A percentile compares a stretch with the other conserved stretches of the same genome.
These are phyloP conservation scores for Chlorella sp. DNA, from an alignment of 139 green algal genomes.

Conservation along the genomic window DNA sequence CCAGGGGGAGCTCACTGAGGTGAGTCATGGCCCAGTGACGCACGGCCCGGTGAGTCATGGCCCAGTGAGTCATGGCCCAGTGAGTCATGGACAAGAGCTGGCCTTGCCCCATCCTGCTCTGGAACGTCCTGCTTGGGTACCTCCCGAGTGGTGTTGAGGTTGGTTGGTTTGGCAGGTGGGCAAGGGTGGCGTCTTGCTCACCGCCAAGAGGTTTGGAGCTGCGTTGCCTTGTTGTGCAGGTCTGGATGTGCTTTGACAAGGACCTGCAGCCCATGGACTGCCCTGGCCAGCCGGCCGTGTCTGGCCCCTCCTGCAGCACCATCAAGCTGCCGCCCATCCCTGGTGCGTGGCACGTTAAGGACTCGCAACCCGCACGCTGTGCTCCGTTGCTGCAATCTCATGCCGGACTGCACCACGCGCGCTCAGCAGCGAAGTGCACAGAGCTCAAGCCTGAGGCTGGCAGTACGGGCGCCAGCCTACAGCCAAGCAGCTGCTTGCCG, in stretches of 20 bases:
- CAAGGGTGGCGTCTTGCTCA: not conserved
- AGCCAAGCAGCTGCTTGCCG: not conserved
- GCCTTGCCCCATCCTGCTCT: not conserved
- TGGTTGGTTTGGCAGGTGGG: not conserved
- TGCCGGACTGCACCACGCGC: no score
- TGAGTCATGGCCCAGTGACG: slow-evolving; percentile 12
- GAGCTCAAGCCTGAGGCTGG: not conserved
- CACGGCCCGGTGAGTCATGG: no score
- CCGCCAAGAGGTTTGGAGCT: not conserved
- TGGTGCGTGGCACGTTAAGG: not conserved
- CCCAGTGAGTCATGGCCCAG: not conserved
- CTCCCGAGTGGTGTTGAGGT: not conserved
- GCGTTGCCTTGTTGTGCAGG: slow-evolving; percentile 19
- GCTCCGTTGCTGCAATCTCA: not conserved
- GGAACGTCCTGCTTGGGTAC: not conserved
- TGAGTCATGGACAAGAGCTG: not conserved
- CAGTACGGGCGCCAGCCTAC: not conserved
- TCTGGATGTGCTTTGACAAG: slow-evolving; percentile 61
- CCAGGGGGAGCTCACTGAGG: slow-evolving; percentile 42
- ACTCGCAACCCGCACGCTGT: not conserved
- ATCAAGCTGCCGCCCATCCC: not conserved
- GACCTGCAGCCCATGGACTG: slow-evolving; percentile 41
- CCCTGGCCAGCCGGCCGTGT: not conserved
- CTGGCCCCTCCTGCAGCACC: not conserved
- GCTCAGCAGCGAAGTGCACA: no score